Percentiles rank a stretch among this genome's conserved stretches.
phyloP scores from a whole-genome alignment of 352 stramenopile species.

The Globisporangium nodosum region DNA sequence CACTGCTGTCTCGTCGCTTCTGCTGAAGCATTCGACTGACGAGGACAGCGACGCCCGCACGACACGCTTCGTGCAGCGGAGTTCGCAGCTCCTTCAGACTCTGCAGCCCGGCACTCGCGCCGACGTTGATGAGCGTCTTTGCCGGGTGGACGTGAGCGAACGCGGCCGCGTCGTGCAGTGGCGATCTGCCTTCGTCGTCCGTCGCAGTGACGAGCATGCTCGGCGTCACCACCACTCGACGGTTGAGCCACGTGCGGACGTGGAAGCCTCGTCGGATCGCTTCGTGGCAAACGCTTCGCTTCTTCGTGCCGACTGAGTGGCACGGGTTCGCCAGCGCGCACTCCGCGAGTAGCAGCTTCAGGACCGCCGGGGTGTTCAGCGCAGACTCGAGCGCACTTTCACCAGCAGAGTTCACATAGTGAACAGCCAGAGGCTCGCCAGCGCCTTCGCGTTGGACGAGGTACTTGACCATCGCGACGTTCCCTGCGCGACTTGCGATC shows the following conservation, averaged over 20 bases:
- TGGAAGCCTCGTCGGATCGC: constrained; percentile 19
- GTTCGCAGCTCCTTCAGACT: background rate
- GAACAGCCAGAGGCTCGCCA: constrained; percentile 15
- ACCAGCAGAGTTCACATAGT: constrained; percentile 7
- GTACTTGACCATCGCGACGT: constrained; percentile 15
- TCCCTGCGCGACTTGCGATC: constrained; percentile 18
- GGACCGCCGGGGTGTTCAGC: constrained; percentile 6
- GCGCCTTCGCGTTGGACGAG: constrained; percentile 9
- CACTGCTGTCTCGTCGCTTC: background rate
- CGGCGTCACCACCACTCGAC: constrained; percentile 9
- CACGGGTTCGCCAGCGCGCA: constrained; percentile 11
- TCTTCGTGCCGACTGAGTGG: constrained; percentile 8
- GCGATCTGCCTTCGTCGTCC: constrained; percentile 12
- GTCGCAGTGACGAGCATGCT: constrained; percentile 12
- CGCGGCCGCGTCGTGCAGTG: constrained; percentile 7
- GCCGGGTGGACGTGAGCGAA: background rate
- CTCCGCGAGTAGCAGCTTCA: constrained; percentile 9
- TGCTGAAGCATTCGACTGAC: constrained; percentile 6
- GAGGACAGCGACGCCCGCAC: background rate
- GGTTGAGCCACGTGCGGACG: constrained; percentile 18
- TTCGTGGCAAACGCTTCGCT: constrained; percentile 18
- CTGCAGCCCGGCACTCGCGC: background rate
- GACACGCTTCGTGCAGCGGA: constrained; percentile 8
- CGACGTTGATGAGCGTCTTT: constrained; percentile 13
- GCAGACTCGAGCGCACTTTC: constrained; percentile 16